A percentile compares a stretch with the other conserved stretches of the same genome.
These are phyloP conservation scores for Alnus rubra DNA, from an alignment of 306 rosid species.

Conservation along the genomic window DNA sequence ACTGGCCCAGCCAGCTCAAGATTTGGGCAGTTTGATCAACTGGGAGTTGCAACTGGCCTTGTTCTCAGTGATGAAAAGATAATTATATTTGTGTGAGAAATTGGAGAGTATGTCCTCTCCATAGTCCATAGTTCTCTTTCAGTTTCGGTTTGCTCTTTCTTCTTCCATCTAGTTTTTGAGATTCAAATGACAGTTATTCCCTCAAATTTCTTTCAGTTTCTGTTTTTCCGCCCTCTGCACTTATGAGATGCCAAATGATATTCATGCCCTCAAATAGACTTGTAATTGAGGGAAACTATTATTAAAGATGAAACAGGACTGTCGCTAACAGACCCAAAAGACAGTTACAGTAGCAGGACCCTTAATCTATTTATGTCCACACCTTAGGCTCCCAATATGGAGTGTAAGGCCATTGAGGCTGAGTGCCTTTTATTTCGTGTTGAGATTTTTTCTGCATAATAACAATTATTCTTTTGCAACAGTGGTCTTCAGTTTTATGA, in stretches of 20 bases:
- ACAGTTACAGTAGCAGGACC: background rate
- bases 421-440: background rate
- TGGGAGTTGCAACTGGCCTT: background rate
- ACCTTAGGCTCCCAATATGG: background rate
- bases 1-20: background rate
- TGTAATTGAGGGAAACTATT: background rate
- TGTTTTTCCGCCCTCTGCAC: background rate
- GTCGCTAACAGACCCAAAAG: background rate
- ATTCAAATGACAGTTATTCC: background rate
- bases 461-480: conserved; percentile 3
- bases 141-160: background rate
- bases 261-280: background rate
- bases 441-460: background rate
- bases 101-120: background rate
- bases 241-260: background rate
- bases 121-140: background rate
- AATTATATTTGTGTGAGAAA: background rate
- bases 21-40: background rate
- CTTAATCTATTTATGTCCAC: background rate
- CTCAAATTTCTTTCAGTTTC: background rate
- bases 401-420: background rate
- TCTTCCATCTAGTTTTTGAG: background rate
- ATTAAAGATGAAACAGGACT: background rate
- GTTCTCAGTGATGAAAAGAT: background rate
- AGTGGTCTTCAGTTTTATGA: conserved; percentile 5